Base-by-base conservation (phyloP, 371 early-diverging fungal genomes). In the Actinomucor elegans region DNA sequence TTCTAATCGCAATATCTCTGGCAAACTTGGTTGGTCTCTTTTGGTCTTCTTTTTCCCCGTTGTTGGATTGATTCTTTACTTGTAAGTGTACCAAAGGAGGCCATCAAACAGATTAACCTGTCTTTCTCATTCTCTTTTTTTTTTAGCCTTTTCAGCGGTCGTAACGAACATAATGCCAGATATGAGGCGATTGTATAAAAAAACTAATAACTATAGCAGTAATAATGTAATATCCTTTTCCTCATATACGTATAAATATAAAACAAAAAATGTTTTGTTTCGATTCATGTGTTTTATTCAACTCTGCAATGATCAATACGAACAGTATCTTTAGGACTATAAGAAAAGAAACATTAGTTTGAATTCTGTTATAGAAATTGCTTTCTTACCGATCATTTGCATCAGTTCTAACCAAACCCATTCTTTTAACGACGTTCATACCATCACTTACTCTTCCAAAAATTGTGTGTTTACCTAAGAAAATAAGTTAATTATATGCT, bases 401-500 rank as follows among this genome's bases (percentile, higher is more conserved):
- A 63, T 87, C 86, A 2, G 84, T 83, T n/a, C 77, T 75, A 14
- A 89, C 87, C 17, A 82, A 59, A 8, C 89, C 88, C 83, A 89
- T 80, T 55, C 86, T 67, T 55, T 86, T 81, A 17, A 89, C 83
- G 6, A 87, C 77, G 41, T 79, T 81, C 75, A 89, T 83, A 1
- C 89, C 89, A 26, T 76, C 65, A 18, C 74, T 76, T 14, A 87
- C 81, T 24, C 89, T 71, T 23, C 88, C 89, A 64, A 89, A 89
- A 48, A 89, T 89, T 5, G 87, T 79, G 48, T 89, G 89, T 56
- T 89, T 85, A 33, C 53, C 53, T 52, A 43, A 24, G 18, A 24
- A 12, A 5, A n/a, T 11, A n/a, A n/a, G n/a, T n/a, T n/a, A n/a
- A n/a, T n/a, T n/a, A n/a, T n/a, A n/a, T n/a, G 12, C 79, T 77